Evolutionary conservation across 768 basidiomycete genomes (phyloP).

Genomic region (Udeniomyces megalosporus): DNA sequence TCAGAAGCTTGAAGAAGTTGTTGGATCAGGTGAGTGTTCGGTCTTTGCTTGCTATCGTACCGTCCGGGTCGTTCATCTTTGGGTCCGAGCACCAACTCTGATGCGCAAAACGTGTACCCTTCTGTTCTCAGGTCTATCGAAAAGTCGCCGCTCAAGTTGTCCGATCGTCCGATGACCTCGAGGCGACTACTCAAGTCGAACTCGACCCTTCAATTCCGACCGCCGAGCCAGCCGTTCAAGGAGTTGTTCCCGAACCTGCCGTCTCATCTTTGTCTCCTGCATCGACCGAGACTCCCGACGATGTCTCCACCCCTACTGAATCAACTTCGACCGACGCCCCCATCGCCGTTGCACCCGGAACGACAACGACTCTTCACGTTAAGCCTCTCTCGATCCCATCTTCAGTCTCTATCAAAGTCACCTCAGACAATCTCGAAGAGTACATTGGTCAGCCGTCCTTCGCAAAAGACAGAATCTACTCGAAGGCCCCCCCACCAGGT

Average conservation of each 20-base stretch:
- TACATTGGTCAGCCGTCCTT: slow-evolving; percentile 77
- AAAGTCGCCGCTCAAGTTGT: slow-evolving; percentile 82
- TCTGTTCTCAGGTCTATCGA: slow-evolving; percentile 72
- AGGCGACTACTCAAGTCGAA: slow-evolving; percentile 2
- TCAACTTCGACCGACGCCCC: slow-evolving; percentile 4
- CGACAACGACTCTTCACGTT: slow-evolving; percentile 5
- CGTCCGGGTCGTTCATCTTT: background rate
- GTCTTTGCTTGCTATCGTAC: background rate
- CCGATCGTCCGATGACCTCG: slow-evolving; percentile 34
- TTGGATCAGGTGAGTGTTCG: slow-evolving; percentile 66
- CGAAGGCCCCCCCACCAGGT: slow-evolving; percentile 62
- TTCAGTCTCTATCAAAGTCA: slow-evolving; percentile 61
- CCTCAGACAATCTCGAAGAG: slow-evolving; percentile 75
- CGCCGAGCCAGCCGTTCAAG: slow-evolving; percentile 22
- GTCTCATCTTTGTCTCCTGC: background rate
- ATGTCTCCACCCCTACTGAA: background rate
- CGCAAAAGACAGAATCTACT: slow-evolving; percentile 85
- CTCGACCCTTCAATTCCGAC: slow-evolving; percentile 9
- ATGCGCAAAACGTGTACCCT: no score
- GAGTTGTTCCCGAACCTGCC: slow-evolving; percentile 18
- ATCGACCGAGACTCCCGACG: no score
- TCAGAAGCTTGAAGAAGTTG: slow-evolving; percentile 91
- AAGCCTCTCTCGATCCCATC: slow-evolving; percentile 67
- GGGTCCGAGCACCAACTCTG: no score
- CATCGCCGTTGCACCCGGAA: background rate